Conservation (phyloP, 208 protist species). For the Phytomonas francai region DNA sequence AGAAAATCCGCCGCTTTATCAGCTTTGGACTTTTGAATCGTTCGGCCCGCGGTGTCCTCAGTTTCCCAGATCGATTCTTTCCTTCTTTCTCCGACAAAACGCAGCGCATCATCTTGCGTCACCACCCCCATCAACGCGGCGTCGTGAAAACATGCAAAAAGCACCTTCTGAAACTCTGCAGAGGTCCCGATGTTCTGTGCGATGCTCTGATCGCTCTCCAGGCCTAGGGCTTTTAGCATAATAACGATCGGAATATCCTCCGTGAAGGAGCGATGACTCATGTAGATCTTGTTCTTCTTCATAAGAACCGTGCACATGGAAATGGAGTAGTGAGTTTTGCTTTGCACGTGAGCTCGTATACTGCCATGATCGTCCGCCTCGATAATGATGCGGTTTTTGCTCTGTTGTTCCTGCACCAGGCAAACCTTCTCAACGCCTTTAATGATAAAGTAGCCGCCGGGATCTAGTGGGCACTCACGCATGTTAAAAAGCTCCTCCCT, state of each 20-base stretch:
- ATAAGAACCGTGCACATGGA: slow-evolving; percentile 90
- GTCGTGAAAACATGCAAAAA: slow-evolving; percentile 97
- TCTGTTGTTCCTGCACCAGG: slow-evolving; percentile 94
- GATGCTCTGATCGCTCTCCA: slow-evolving; percentile 98
- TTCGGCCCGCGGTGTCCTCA: slow-evolving; percentile 24
- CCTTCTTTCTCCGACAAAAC: slow-evolving; percentile 95
- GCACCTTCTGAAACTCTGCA: slow-evolving; percentile 71
- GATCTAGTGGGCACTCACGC: slow-evolving; percentile 98
- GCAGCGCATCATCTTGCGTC: slow-evolving; percentile 91
- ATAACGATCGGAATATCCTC: slow-evolving; percentile 98
- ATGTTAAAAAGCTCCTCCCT: slow-evolving; percentile 91
- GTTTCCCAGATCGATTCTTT: slow-evolving; percentile 71
- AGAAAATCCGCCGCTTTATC: slow-evolving; percentile 95
- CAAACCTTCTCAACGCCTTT: slow-evolving; percentile 98
- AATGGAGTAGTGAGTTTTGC: slow-evolving; percentile 93
- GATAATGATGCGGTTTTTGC: slow-evolving; percentile 99
- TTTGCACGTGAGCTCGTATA: slow-evolving; percentile 79
- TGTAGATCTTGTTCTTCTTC: slow-evolving; percentile 93
- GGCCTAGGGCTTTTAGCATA: slow-evolving; percentile 96
- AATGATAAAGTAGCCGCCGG: slow-evolving; percentile 99
- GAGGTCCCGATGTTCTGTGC: slow-evolving; percentile 95
- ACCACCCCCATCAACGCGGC: slow-evolving; percentile 67
- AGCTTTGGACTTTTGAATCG: slow-evolving; percentile 75
- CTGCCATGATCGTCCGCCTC: slow-evolving; percentile 82
- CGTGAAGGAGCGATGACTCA: slow-evolving; percentile 97